Conservation (phyloP, 306 rosid species). For the Quercus glauca region DNA sequence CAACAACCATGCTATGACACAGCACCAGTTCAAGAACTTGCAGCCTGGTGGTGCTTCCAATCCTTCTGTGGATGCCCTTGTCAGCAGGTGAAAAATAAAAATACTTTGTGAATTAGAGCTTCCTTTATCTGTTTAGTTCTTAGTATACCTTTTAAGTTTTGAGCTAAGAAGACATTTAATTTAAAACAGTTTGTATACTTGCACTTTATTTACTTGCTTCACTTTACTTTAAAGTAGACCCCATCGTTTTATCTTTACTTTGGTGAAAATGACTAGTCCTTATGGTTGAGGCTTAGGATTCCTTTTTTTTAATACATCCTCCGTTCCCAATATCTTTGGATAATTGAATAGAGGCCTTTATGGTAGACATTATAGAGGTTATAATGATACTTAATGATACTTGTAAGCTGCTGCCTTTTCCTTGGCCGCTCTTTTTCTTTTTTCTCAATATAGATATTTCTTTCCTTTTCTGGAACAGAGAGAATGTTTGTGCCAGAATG, state of each 20-base stretch:
- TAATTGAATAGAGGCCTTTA: conserved; percentile 18
- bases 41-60: conserved; percentile 26
- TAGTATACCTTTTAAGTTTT: neutral
- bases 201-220: conserved; percentile 7
- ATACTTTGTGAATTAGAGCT: neutral
- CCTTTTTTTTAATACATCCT: conserved; percentile 16
- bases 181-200: conserved; percentile 1
- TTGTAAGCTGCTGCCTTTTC: neutral
- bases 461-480: conserved; percentile 11
- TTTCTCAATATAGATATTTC: neutral
- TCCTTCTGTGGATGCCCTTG: conserved; percentile 26
- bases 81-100: conserved; percentile 34
- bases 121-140: conserved; percentile 14
- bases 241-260: conserved; percentile 30
- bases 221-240: conserved; percentile 30
- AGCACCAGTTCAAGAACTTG: conserved; percentile 38
- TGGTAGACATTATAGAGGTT: conserved; percentile 9
- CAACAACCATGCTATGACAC: conserved; percentile 11
- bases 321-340: conserved; percentile 15
- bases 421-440: conserved; percentile 1
- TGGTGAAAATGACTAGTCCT: conserved; percentile 36
- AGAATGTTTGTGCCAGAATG: conserved; percentile 32
- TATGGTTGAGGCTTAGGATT: conserved; percentile 30
- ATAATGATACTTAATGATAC: neutral
- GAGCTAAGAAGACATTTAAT: neutral